Evolutionary conservation across 1,139 yeast genomes (phyloP).

Genomic region (Saccharomycopsis hybrid): DNA sequence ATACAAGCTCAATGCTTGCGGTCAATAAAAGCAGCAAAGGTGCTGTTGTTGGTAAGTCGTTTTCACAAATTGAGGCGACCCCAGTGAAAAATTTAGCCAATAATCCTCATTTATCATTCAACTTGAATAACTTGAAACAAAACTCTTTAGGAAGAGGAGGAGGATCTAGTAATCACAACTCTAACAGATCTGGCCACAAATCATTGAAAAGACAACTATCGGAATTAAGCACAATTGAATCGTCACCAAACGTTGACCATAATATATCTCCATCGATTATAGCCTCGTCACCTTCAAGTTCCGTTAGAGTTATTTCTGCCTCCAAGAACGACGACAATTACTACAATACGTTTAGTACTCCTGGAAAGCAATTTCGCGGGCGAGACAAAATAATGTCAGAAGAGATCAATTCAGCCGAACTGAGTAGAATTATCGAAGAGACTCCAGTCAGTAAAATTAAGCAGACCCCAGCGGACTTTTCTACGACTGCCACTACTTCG

Average conservation of each 20-base stretch:
- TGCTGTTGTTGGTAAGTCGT: conserved; percentile 4
- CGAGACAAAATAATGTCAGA: no score
- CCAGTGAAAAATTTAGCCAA: conserved; percentile 11
- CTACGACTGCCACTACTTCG: not conserved
- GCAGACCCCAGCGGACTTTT: not conserved
- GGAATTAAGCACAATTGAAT: not conserved
- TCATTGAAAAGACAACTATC: not conserved
- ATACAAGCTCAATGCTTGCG: not conserved
- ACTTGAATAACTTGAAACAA: no score
- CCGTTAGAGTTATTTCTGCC: not conserved
- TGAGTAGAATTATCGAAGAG: no score
- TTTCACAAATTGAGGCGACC: conserved; percentile 20
- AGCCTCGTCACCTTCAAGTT: not conserved
- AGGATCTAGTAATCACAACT: no score
- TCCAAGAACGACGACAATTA: no score
- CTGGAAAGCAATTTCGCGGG: no score
- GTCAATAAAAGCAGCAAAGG: not conserved
- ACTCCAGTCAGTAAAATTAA: no score
- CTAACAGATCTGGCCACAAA: no score
- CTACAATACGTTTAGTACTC: no score
- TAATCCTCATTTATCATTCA: not conserved
- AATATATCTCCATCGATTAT: conserved; percentile 4
- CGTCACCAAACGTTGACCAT: not conserved
- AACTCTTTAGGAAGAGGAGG: no score
- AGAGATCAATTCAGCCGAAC: no score